Evolutionary conservation across 768 basidiomycete genomes (phyloP).

Genomic region (Leccinum boreale): DNA sequence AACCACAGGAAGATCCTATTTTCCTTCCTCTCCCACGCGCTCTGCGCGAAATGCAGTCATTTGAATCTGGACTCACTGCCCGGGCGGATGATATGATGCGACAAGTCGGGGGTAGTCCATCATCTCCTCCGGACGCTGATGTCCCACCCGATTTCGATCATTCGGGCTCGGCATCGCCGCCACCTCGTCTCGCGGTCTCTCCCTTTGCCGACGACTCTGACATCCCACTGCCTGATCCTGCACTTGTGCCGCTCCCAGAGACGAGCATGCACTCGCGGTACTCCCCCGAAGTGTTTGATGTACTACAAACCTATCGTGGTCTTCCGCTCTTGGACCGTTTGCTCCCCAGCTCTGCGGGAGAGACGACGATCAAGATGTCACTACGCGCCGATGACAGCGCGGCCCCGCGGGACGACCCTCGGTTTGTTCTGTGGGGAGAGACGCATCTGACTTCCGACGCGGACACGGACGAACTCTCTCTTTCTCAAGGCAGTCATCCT

Average conservation of each 20-base stretch:
- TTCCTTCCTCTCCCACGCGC: constrained; percentile 47
- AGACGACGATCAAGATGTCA: constrained; percentile 72
- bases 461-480: constrained; percentile 38
- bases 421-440: constrained; percentile 90
- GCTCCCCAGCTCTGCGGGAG: constrained; percentile 50
- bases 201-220: constrained; percentile 30
- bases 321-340: constrained; percentile 71
- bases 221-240: constrained; percentile 26
- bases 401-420: constrained; percentile 80
- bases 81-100: constrained; percentile 44
- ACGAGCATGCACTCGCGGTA: constrained; percentile 59
- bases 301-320: constrained; percentile 76
- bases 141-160: not conserved
- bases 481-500: constrained; percentile 37
- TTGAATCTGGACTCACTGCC: constrained; percentile 79
- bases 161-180: constrained; percentile 12
- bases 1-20: constrained; percentile 41
- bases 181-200: constrained; percentile 23
- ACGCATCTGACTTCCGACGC: constrained; percentile 30
- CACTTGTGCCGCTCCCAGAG: constrained; percentile 41
- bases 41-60: constrained; percentile 84
- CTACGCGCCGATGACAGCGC: constrained; percentile 62
- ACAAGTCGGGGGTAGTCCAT: constrained; percentile 10
- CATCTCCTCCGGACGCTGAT: constrained; percentile 8
- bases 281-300: constrained; percentile 75